Evolutionary conservation across 495 filamentous ascomycete genomes (phyloP), one percentile per base, ranked within the genome.

Genomic region (Neurospora africana): DNA sequence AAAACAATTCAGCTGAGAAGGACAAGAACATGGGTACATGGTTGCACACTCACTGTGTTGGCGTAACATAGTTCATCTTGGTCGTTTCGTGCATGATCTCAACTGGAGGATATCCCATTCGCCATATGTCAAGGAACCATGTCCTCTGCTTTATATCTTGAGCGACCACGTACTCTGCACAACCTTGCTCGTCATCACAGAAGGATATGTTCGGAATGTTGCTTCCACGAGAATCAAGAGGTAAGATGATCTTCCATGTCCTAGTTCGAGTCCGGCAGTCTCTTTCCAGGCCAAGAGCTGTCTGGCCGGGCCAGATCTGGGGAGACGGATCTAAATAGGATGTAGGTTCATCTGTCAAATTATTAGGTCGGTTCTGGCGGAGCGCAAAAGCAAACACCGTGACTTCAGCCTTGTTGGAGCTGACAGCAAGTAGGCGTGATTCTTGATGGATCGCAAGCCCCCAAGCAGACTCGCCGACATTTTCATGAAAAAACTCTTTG

Each of bases 121-220:
- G 75, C 87, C 89, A 92, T 21, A 94, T 84, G 68, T 91, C 85
- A 86, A 93, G 91, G 3, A 93, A 71, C 70, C 89, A 84, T 1
- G 89, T 83, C 23, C 79, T 82, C 27, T 92, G 93, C 21, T 82
- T 75, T 58, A 98, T 93, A 74, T 94, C 92, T 13, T 89, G 89
- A 27, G 91, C 93, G 21, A 90, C 84, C 47, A 98, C 84, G 84
- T 89, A 92, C 11, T 83, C 78, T 7, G 85, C 86, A 1, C 86
- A 81, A 2, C 91, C 93, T 15, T 87, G 80, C 10, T 85, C 81
- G 74, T 93, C 89, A 68, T 87, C 87, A 43, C 87, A 86, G 77
- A 98, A 98, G 13, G 88, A 83, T 19, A 98, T 83, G 40, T 84
- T 89, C 2, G 95, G 95, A 5, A 97, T 92, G 75, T 98, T 97